Base-by-base conservation (phyloP, 2,329 filamentous ascomycete genomes). In the Neopestalotiopsis rosae region DNA sequence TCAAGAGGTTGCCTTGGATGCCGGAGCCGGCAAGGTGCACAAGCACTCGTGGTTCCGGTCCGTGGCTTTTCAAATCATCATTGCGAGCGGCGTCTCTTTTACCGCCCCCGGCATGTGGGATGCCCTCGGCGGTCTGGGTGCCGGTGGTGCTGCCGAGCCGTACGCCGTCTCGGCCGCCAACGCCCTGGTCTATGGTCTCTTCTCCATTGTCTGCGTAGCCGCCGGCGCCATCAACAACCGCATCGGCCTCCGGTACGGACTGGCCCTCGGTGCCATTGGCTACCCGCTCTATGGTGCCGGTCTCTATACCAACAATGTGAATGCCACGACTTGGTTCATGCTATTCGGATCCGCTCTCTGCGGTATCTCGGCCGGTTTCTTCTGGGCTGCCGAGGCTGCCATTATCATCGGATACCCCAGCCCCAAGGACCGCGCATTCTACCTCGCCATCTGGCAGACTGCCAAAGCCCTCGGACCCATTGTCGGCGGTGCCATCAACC, bases 361-460 rank as follows among this genome's bases (percentile, higher is more conserved):
- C 74, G 90, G 90, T 20, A 81, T 91, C 24, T 88, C 86, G 0
- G 90, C 90, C 0, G 90, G 90, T 0, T 82, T 92, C 2, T 92
- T 92, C 78, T 92, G 90, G 90, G 87, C 88, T 79, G 88, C 89
- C 0, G 90, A 92, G 80, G 89, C 87, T 1, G 90, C 90, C 0
- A 90, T 92, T 68, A 88, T 89, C 0, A 83, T 91, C 2, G 83
- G 86, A 0, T 92, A 92, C 72, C 89, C 90, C 0, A 89, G 91
- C 70, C 87, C 89, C 0, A 84, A 84, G 45, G 89, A 90, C 32
- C 84, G 87, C 69, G 89, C 88, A 0, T 83, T 83, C 20, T 88
- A 88, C 67, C 79, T 91, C 0, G 89, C 88, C 0, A 85, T 79
- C 32, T 85, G 83, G 82, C 77, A 84, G 65, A 79, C 79, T 4